Evolutionary conservation across 345 rosid genomes (phyloP).

Genomic region (Aethionema arabicum): DNA sequence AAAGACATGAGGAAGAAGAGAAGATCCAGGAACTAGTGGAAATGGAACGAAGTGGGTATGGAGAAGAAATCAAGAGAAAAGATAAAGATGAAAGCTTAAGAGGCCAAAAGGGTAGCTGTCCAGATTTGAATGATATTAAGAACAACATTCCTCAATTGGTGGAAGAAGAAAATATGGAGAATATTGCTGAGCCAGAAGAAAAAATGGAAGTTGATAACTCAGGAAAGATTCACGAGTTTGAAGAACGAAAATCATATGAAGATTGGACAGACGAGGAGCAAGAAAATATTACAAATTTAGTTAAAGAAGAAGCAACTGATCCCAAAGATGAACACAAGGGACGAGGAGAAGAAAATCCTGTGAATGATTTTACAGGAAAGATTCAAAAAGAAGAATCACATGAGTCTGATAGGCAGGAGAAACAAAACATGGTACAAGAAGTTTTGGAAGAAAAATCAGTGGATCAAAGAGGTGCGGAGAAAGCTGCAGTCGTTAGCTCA

Average conservation of each 20-base stretch:
- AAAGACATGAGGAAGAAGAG: conserved; percentile 16
- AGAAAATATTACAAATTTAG: not conserved
- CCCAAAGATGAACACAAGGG: conserved; percentile 7
- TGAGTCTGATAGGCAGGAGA: conserved; percentile 2
- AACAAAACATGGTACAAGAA: conserved; percentile 11
- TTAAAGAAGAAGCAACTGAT: conserved; percentile 17
- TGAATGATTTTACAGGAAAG: conserved; percentile 6
- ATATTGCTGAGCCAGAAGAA: not conserved
- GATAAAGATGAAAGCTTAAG: not conserved
- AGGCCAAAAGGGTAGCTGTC: not conserved
- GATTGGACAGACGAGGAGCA: conserved; percentile 1
- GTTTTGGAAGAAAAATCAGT: not conserved
- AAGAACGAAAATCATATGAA: conserved; percentile 24
- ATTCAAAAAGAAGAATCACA: conserved; percentile 14
- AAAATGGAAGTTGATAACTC: not conserved
- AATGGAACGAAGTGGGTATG: conserved; percentile 1
- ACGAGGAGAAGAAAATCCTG: not conserved
- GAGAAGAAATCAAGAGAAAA: conserved; percentile 17
- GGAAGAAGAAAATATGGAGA: conserved; percentile 10
- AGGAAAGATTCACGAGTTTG: conserved; percentile 6
- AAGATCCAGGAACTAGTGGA: not conserved
- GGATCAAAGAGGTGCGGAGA: conserved; percentile 10
- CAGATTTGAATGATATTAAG: conserved; percentile 19
- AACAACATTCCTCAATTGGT: not conserved
- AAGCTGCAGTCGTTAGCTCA: conserved; percentile 19